These are phyloP conservation scores for Chamaecyparis obtusa DNA, from an alignment of 75 land plant genomes.

Conservation along the genomic window DNA sequence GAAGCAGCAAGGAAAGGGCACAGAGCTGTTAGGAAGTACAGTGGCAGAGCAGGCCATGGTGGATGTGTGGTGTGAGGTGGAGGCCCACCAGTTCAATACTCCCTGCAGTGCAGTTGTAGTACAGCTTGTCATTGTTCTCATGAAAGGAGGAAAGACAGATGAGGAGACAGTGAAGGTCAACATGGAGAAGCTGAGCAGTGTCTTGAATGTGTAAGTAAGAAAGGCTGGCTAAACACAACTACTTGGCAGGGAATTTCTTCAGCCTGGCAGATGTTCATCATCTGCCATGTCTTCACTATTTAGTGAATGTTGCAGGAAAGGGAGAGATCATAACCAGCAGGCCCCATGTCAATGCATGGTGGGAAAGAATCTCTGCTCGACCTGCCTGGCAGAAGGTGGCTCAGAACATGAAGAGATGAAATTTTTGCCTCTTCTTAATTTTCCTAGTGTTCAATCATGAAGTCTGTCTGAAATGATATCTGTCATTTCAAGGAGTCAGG, in stretches of 20 bases:
- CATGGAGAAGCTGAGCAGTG: slow-evolving; percentile 25
- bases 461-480: no score
- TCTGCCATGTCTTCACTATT: slow-evolving; percentile 17
- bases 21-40: slow-evolving; percentile 16
- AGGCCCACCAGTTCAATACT: slow-evolving; percentile 39
- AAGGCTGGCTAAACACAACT: slow-evolving; percentile 23
- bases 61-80: slow-evolving; percentile 53
- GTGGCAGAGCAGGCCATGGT: slow-evolving; percentile 34
- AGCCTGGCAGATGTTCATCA: slow-evolving; percentile 45
- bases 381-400: slow-evolving; percentile 30
- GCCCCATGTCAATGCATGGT: slow-evolving; percentile 51
- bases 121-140: slow-evolving; percentile 26
- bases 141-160: slow-evolving; percentile 18
- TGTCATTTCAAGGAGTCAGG: no score
- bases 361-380: slow-evolving; percentile 43
- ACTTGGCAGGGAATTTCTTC: slow-evolving; percentile 38
- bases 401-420: neutral
- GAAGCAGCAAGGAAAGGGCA: slow-evolving; percentile 31
- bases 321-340: slow-evolving; percentile 25
- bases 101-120: slow-evolving; percentile 16
- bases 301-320: slow-evolving; percentile 18
- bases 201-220: slow-evolving; percentile 42
- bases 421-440: no score
- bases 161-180: slow-evolving; percentile 16
- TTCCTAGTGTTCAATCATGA: no score